Conservation (phyloP, 768 basidiomycete genomes). For the Termitomyces sp. region DNA sequence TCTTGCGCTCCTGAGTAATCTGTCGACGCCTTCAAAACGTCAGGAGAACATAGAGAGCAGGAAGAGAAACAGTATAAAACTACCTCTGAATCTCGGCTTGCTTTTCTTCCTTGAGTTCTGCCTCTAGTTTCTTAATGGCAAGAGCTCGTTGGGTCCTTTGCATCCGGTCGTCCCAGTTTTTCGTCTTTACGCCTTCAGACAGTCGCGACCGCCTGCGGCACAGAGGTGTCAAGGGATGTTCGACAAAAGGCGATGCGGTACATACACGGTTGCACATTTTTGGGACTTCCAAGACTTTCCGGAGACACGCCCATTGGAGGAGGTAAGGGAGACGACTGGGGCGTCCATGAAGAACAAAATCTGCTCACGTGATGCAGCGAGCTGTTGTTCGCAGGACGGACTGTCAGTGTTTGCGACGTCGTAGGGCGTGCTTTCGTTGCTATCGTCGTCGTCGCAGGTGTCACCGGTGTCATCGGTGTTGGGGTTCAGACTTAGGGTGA, state of each 20-base stretch:
- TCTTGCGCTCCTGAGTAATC: slow-evolving; percentile 66
- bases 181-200: slow-evolving; percentile 59
- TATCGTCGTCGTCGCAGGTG: neutral
- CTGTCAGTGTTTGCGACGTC: neutral
- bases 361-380: slow-evolving; percentile 4
- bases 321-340: slow-evolving; percentile 33
- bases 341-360: slow-evolving; percentile 3
- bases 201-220: slow-evolving; percentile 60
- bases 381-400: neutral
- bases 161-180: slow-evolving; percentile 66
- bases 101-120: slow-evolving; percentile 75
- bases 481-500: neutral
- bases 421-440: neutral
- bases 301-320: slow-evolving; percentile 63
- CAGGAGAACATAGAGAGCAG: slow-evolving; percentile 1
- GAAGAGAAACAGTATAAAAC: slow-evolving; percentile 7
- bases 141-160: slow-evolving; percentile 57
- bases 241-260: neutral
- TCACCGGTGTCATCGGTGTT: neutral
- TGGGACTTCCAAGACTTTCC: slow-evolving; percentile 63
- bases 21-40: slow-evolving; percentile 48
- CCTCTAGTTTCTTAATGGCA: slow-evolving; percentile 70
- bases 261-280: slow-evolving; percentile 50
- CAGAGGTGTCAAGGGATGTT: slow-evolving; percentile 9
- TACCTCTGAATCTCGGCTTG: slow-evolving; percentile 60